Evolutionary conservation across 2,329 filamentous ascomycete genomes (phyloP).

Genomic region (Sclerotinia trifoliorum): DNA sequence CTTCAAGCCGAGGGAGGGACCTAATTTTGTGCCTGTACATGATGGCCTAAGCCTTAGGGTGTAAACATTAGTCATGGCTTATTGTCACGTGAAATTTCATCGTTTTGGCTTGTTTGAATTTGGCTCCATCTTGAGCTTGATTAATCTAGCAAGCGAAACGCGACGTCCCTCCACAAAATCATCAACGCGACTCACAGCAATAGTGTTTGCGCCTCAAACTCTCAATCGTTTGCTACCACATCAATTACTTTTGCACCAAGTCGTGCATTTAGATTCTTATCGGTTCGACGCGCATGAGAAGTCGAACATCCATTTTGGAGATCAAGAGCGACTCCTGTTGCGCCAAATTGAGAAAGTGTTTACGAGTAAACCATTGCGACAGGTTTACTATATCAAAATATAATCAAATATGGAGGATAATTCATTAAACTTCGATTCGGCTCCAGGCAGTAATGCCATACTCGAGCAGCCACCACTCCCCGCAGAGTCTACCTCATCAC

Average conservation of each 20-base stretch:
- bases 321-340: slow-evolving; percentile 23
- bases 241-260: neutral
- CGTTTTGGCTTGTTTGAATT: slow-evolving; percentile 20
- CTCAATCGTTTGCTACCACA: slow-evolving; percentile 15
- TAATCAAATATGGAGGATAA: slow-evolving; percentile 56
- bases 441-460: slow-evolving; percentile 55
- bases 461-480: slow-evolving; percentile 55
- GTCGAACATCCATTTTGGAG: slow-evolving; percentile 25
- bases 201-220: slow-evolving; percentile 20
- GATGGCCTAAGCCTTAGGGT: neutral
- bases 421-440: slow-evolving; percentile 56
- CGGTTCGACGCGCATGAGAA: slow-evolving; percentile 23
- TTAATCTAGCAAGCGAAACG: slow-evolving; percentile 17
- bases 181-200: slow-evolving; percentile 23
- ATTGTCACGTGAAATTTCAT: slow-evolving; percentile 7
- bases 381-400: slow-evolving; percentile 27
- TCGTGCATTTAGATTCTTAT: neutral
- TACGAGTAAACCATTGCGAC: slow-evolving; percentile 35
- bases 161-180: slow-evolving; percentile 20
- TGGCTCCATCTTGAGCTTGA: slow-evolving; percentile 22
- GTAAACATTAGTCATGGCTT: neutral
- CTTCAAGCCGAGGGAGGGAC: slow-evolving; percentile 22
- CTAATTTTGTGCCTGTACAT: neutral
- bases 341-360: slow-evolving; percentile 24
- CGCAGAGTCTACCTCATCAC: slow-evolving; percentile 41